These are phyloP conservation scores for Coix lacrymajobi DNA, from an alignment of 176 grass and related monocot species.

Conservation along the genomic window DNA sequence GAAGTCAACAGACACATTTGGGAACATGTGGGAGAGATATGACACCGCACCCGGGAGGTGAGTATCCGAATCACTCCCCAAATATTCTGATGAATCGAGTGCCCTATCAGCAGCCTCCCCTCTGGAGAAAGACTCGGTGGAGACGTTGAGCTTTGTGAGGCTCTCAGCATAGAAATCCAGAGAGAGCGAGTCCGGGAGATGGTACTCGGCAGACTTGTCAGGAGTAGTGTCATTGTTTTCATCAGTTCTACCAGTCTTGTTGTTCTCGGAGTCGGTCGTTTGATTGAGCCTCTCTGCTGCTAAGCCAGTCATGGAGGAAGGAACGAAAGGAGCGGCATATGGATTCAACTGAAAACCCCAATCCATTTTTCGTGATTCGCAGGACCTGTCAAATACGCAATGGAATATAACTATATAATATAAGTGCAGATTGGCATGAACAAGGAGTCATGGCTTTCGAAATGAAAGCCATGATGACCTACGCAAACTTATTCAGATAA, in stretches of 20 bases:
- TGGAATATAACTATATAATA: constrained; percentile 3
- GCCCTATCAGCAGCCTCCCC: background rate
- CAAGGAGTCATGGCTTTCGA: background rate
- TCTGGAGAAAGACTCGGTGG: constrained; percentile 34
- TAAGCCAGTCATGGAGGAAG: constrained; percentile 7
- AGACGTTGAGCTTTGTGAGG: constrained; percentile 36
- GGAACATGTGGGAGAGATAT: constrained; percentile 42
- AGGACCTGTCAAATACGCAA: constrained; percentile 1
- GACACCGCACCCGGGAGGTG: constrained; percentile 16
- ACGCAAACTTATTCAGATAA: background rate
- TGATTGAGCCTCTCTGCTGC: background rate
- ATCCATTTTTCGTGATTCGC: background rate
- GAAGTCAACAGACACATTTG: constrained; percentile 52
- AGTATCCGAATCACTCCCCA: background rate
- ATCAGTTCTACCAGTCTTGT: background rate
- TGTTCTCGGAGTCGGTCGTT: background rate
- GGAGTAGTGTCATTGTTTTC: background rate
- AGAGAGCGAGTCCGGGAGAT: constrained; percentile 37
- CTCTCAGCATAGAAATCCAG: constrained; percentile 37
- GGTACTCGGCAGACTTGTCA: constrained; percentile 34
- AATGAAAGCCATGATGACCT: background rate
- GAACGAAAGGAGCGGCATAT: constrained; percentile 55
- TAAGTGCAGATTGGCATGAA: background rate
- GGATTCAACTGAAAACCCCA: constrained; percentile 52
- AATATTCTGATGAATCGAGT: constrained; percentile 3